phyloP scores from a whole-genome alignment of 805 yeast genomes.

The Yarrowia sp. region DNA sequence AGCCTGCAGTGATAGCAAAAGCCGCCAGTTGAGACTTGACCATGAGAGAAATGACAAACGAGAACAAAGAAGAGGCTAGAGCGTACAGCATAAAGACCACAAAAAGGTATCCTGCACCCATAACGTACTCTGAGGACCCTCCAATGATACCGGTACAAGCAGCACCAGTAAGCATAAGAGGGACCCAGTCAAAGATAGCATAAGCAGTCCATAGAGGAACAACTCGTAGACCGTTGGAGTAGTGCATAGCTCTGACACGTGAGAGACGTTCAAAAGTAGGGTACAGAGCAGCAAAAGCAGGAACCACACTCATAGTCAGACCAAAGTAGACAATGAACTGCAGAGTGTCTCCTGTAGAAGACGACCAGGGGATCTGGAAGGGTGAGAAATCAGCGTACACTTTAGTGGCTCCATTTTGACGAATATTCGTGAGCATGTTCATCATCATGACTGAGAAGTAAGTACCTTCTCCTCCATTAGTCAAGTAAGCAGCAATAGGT shows the following conservation, averaged over 20 bases:
- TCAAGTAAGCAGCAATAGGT: constrained; percentile 36
- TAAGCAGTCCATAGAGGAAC: constrained; percentile 41
- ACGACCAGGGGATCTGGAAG: constrained; percentile 39
- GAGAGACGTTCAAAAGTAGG: constrained; percentile 41
- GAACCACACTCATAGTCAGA: constrained; percentile 40
- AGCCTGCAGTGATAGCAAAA: constrained; percentile 40
- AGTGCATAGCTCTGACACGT: constrained; percentile 41
- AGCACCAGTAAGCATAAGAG: constrained; percentile 34
- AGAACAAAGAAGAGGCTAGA: constrained; percentile 35
- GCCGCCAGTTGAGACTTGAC: constrained; percentile 42
- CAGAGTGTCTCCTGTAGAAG: constrained; percentile 38
- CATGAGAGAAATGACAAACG: constrained; percentile 38
- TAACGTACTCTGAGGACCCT: constrained; percentile 31
- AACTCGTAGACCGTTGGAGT: constrained; percentile 41
- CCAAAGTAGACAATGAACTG: constrained; percentile 41
- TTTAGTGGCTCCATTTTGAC: constrained; percentile 35
- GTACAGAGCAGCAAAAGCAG: constrained; percentile 40
- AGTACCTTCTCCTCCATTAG: constrained; percentile 33
- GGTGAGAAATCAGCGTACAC: constrained; percentile 38
- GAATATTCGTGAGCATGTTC: constrained; percentile 37
- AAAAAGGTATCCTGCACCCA: constrained; percentile 39
- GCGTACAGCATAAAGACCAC: constrained; percentile 39
- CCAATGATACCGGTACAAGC: constrained; percentile 37
- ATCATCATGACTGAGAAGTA: constrained; percentile 35
- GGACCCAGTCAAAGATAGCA: constrained; percentile 34